These are phyloP conservation scores for Candida nitratophila DNA, from an alignment of 805 yeast species.

Conservation along the genomic window DNA sequence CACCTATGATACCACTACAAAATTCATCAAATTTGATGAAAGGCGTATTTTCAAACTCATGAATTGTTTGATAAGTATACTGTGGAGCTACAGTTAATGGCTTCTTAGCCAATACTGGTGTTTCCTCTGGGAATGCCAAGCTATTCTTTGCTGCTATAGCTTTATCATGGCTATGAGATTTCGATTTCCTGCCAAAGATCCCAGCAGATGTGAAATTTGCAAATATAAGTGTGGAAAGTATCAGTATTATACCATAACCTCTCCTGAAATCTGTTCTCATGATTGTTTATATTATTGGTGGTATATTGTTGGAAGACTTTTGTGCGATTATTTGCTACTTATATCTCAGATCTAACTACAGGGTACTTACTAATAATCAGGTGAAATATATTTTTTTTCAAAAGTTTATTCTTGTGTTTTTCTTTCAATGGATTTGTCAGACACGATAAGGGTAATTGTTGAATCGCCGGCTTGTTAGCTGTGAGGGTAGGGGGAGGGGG, in stretches of 20 bases:
- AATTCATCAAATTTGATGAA: slow-evolving; percentile 18
- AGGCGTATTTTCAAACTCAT: slow-evolving; percentile 26
- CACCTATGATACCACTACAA: slow-evolving; percentile 15
- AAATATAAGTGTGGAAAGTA: not conserved
- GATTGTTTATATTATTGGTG: not conserved
- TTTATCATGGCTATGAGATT: too few species aligned
- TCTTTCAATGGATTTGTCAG: too few species aligned
- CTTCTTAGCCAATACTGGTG: slow-evolving; percentile 16
- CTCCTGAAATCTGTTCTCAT: not conserved
- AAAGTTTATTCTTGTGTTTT: too few species aligned
- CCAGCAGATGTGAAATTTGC: not conserved
- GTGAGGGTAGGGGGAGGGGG: too few species aligned
- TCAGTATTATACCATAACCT: not conserved
- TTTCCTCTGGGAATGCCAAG: slow-evolving; percentile 4
- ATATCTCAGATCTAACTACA: too few species aligned
- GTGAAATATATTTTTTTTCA: too few species aligned
- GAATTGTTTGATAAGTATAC: slow-evolving; percentile 18
- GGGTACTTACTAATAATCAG: too few species aligned
- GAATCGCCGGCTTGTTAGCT: too few species aligned
- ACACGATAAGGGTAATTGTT: too few species aligned
- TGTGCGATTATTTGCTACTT: too few species aligned
- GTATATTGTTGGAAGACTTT: too few species aligned
- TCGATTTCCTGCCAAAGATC: not conserved
- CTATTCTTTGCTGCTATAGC: too few species aligned
- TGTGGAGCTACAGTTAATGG: slow-evolving; percentile 18